Percentiles rank a stretch among this genome's conserved stretches.
phyloP scores from a whole-genome alignment of 2,329 filamentous ascomycete genomes.

The Pseudocercospora pini-densiflorae region DNA sequence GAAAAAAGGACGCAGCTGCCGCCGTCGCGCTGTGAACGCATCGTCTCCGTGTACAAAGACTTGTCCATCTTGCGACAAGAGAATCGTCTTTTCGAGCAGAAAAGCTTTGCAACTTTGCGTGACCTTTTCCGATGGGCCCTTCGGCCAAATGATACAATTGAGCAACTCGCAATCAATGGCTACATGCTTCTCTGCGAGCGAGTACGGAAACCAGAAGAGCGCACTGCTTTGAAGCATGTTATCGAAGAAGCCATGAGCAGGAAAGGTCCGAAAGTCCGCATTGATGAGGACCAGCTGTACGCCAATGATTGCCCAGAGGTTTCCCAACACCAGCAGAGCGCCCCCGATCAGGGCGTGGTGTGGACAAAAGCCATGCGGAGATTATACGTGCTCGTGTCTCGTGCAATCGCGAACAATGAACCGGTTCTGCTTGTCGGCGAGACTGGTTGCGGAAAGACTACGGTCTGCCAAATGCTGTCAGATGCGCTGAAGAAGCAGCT shows the following conservation, averaged over 20 bases:
- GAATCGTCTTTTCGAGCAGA: slow-evolving; percentile 91
- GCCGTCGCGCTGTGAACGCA: slow-evolving; percentile 86
- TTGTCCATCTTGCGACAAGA: slow-evolving; percentile 88
- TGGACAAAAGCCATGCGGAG: slow-evolving; percentile 97
- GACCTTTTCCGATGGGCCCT: slow-evolving; percentile 96
- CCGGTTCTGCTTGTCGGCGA: slow-evolving; percentile 94
- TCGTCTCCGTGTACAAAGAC: slow-evolving; percentile 93
- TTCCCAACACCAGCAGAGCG: slow-evolving; percentile 36
- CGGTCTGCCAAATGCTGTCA: slow-evolving; percentile 89
- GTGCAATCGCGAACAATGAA: slow-evolving; percentile 86
- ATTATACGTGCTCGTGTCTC: slow-evolving; percentile 84
- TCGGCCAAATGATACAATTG: slow-evolving; percentile 79
- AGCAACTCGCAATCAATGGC: slow-evolving; percentile 88
- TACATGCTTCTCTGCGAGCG: slow-evolving; percentile 97
- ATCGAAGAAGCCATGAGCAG: slow-evolving; percentile 85
- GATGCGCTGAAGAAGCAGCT: slow-evolving; percentile 77
- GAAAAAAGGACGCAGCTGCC: slow-evolving; percentile 87
- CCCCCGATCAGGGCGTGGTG: slow-evolving; percentile 70
- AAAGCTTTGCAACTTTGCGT: slow-evolving; percentile 94
- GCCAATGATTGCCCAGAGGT: slow-evolving; percentile 50
- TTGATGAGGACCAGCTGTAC: slow-evolving; percentile 78
- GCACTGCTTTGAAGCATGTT: slow-evolving; percentile 78
- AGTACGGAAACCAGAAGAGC: slow-evolving; percentile 88
- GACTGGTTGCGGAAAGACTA: slow-evolving; percentile 97
- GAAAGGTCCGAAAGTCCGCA: slow-evolving; percentile 64